Base-by-base conservation (phyloP, 1,139 yeast genomes). In the Meyerozyma carpophila region DNA sequence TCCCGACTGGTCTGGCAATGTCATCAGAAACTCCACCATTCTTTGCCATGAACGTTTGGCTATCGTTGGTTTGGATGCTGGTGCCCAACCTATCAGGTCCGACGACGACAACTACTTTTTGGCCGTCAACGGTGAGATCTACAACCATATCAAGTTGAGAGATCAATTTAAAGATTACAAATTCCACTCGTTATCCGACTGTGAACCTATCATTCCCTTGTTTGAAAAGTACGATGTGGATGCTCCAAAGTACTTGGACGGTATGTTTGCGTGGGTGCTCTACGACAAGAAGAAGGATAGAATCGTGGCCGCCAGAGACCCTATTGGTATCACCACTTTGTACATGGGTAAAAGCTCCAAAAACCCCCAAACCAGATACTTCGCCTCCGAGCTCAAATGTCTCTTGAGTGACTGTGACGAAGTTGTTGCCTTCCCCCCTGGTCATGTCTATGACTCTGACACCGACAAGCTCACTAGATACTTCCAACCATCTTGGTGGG, bases 1-100 rank as follows among this genome's bases (percentile, higher is more conserved):
- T 57, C 98, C 98, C 54, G 98, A 93, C 71, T 93, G 98, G 98
- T 81, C 91, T 40, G 98, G 98, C 60, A 90, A 89, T 81, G 66
- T 79, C 52, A 73, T 79, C 53, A 81, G 82, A 61, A 88, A 89
- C 80, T 67, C 74, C 53, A 88, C 97, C 44, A 83, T 85, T 51
- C 70, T 93, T 57, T 82, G 87, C 56, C 98, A 93, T 65, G 98
- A 93, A 73, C 86, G 98, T 73, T 78, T 93, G 62, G 95, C 98
- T 55, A 91, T 93, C 62, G 95, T 88, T 50, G 97, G 97, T 55
- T 76, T 91, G 59, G 96, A 89, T 65, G 76, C 96, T 39, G 98
- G 98, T 62, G 97, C 98, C 51, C 98, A 93, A 73, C 99, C 99
- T 54, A 86, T 93, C 68, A 77, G 84, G 52, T 85, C 90, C 49